Conservation (phyloP, 148 eudicot genomes). For the Rheum nobile region DNA sequence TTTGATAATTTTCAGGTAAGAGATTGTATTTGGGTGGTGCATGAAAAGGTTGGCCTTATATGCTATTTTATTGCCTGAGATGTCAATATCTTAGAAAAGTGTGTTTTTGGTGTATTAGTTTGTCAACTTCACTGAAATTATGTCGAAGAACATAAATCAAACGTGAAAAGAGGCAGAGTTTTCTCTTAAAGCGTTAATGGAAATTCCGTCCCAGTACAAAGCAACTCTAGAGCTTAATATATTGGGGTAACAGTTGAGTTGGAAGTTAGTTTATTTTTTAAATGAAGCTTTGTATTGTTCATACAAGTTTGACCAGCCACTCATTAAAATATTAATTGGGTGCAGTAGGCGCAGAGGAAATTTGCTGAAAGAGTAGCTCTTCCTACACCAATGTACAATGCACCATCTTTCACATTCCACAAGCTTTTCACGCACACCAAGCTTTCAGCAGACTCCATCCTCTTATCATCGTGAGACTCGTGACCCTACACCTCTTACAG, state of each 20-base stretch:
- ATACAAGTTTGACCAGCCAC: neutral
- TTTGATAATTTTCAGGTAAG: too few species aligned
- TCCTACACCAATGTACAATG: slow-evolving; percentile 59
- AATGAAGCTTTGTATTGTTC: neutral
- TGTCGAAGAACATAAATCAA: slow-evolving; percentile 59
- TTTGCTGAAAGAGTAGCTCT: slow-evolving; percentile 52
- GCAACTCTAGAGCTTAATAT: slow-evolving; percentile 74
- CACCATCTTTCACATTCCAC: slow-evolving; percentile 29
- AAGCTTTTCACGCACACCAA: slow-evolving; percentile 33
- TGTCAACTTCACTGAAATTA: slow-evolving; percentile 87
- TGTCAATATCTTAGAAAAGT: neutral
- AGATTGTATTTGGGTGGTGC: neutral
- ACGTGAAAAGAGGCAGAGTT: slow-evolving; percentile 83
- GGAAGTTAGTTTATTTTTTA: neutral
- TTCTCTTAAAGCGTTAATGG: slow-evolving; percentile 88
- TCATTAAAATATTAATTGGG: slow-evolving; percentile 11
- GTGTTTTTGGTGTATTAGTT: slow-evolving; percentile 32
- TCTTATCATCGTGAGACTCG: slow-evolving; percentile 31
- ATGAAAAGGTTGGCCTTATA: neutral
- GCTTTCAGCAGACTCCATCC: slow-evolving; percentile 33
- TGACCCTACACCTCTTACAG: slow-evolving; percentile 18
- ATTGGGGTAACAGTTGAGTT: slow-evolving; percentile 44
- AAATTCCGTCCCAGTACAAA: slow-evolving; percentile 85
- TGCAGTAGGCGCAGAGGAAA: slow-evolving; percentile 53
- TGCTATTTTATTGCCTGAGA: slow-evolving; percentile 1